A percentile compares a stretch with the other conserved stretches of the same genome.
phyloP scores from a whole-genome alignment of 768 basidiomycete genomes.

The Podaxis mareebaensis region DNA sequence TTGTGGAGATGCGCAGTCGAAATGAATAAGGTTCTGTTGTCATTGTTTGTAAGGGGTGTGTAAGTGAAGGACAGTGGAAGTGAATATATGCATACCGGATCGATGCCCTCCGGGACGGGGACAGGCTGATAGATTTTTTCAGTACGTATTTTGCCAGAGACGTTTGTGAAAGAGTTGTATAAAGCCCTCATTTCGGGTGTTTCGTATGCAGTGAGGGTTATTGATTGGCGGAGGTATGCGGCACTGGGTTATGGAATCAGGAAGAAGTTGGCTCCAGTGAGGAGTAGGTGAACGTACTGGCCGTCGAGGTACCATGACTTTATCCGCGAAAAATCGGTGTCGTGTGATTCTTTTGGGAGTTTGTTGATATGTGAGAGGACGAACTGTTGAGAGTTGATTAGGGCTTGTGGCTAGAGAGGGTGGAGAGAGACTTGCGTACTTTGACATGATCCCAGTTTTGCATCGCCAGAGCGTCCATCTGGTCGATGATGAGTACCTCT shows the following conservation, averaged over 20 bases:
- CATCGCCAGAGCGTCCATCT: constrained; percentile 91
- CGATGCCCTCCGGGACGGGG: constrained; percentile 78
- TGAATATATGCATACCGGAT: constrained; percentile 60
- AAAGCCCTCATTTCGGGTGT: constrained; percentile 84
- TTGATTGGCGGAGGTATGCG: constrained; percentile 83
- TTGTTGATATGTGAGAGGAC: constrained; percentile 84
- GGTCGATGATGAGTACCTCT: constrained; percentile 88
- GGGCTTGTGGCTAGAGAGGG: not conserved
- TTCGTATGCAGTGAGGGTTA: constrained; percentile 85
- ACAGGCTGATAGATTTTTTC: constrained; percentile 73
- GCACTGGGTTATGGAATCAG: constrained; percentile 49
- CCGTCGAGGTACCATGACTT: constrained; percentile 98
- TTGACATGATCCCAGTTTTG: constrained; percentile 99
- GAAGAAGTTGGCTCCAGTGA: not conserved
- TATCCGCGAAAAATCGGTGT: constrained; percentile 94
- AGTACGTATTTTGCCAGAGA: constrained; percentile 78
- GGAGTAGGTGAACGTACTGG: constrained; percentile 48
- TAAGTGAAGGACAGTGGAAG: not conserved
- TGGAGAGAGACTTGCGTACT: constrained; percentile 40
- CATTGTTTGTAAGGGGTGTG: not conserved
- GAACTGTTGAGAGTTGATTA: constrained; percentile 49
- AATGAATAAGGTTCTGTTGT: constrained; percentile 66
- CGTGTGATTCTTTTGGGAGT: constrained; percentile 90
- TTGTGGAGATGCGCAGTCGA: constrained; percentile 68
- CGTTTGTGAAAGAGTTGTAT: constrained; percentile 81